phyloP scores from a whole-genome alignment of 176 grass and related monocot species.

The Urochloa ruziziensis region DNA sequence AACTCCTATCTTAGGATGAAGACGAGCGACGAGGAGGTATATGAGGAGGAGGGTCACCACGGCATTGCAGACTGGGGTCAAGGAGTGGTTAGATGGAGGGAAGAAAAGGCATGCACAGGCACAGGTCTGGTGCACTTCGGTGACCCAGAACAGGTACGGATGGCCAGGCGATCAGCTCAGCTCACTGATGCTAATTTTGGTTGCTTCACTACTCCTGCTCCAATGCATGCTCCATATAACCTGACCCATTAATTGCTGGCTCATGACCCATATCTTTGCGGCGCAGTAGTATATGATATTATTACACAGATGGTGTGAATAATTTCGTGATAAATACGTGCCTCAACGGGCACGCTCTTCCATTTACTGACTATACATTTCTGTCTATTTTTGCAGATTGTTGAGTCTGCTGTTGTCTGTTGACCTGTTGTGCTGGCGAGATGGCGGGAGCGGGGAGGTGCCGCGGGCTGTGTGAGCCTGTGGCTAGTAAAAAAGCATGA shows the following conservation, averaged over 20 bases:
- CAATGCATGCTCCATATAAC: not conserved
- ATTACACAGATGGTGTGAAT: not conserved
- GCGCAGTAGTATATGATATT: not conserved
- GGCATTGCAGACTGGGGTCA: conserved; percentile 6
- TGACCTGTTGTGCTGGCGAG: not conserved
- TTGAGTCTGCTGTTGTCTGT: not conserved
- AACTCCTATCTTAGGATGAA: conserved; percentile 32
- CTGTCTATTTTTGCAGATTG: not conserved
- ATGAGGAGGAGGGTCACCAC: conserved; percentile 22
- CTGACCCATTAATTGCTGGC: no score
- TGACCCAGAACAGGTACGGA: conserved; percentile 37
- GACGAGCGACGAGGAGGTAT: conserved; percentile 40
- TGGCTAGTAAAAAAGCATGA: conserved; percentile 21
- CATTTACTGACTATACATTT: not conserved
- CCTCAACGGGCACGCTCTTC: not conserved
- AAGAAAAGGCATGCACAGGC: conserved; percentile 43
- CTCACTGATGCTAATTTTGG: conserved; percentile 41
- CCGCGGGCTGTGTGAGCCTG: not conserved
- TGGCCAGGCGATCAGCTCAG: conserved; percentile 33
- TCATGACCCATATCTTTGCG: not conserved
- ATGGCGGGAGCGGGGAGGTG: not conserved
- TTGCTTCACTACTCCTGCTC: not conserved
- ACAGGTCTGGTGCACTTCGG: conserved; percentile 29
- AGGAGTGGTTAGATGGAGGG: conserved; percentile 46
- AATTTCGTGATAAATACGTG: not conserved